These are phyloP conservation scores for Ogataea nonfermentans DNA, from an alignment of 805 yeast genomes.

Conservation along the genomic window DNA sequence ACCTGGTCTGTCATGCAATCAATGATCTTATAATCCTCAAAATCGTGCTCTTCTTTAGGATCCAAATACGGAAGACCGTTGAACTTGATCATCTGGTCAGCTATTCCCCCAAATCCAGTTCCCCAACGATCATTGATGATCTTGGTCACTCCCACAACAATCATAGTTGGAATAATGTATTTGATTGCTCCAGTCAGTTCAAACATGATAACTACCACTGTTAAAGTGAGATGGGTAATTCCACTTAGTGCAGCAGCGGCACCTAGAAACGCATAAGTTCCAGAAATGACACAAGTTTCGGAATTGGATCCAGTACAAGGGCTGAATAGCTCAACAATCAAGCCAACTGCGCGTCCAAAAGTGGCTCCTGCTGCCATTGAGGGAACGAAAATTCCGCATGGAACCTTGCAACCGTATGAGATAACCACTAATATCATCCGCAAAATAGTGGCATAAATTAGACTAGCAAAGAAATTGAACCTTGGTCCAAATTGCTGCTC, in stretches of 20 bases:
- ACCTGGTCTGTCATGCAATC: constrained; percentile 61
- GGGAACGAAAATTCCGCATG: constrained; percentile 97
- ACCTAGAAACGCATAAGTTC: constrained; percentile 92
- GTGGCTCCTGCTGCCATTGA: constrained; percentile 97
- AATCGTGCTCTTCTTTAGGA: constrained; percentile 63
- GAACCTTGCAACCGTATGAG: constrained; percentile 90
- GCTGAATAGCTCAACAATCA: constrained; percentile 52
- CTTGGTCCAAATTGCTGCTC: constrained; percentile 23
- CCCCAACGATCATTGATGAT: constrained; percentile 76
- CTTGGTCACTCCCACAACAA: constrained; percentile 86
- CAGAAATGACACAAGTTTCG: constrained; percentile 74
- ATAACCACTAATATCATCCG: constrained; percentile 72
- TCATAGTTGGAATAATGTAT: constrained; percentile 93
- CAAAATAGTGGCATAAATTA: constrained; percentile 67
- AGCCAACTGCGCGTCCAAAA: constrained; percentile 84
- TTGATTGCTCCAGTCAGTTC: constrained; percentile 94
- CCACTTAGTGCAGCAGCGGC: constrained; percentile 96
- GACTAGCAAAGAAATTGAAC: constrained; percentile 44
- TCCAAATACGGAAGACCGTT: constrained; percentile 86
- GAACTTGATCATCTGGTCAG: constrained; percentile 88
- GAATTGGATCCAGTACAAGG: constrained; percentile 37
- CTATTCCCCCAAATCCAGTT: constrained; percentile 73
- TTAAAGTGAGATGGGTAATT: constrained; percentile 85
- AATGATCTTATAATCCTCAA: constrained; percentile 44
- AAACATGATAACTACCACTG: constrained; percentile 94